These are phyloP conservation scores for Quercus suber DNA, from an alignment of 306 rosid genomes.

Conservation along the genomic window DNA sequence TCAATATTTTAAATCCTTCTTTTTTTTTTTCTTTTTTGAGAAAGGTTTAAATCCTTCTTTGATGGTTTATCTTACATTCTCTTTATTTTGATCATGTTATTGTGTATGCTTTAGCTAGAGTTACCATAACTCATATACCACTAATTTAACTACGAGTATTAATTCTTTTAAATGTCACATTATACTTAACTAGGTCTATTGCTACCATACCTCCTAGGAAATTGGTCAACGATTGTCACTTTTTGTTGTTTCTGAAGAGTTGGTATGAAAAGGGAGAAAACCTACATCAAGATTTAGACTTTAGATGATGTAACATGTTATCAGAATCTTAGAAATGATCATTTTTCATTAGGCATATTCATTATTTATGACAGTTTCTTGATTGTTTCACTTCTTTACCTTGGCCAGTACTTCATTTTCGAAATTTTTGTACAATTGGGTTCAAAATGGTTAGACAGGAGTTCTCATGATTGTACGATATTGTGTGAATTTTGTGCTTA, in stretches of 20 bases:
- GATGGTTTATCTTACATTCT: background rate
- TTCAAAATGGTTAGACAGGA: no score
- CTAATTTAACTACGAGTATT: no score
- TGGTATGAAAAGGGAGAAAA: background rate
- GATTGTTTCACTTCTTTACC: no score
- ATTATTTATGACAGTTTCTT: background rate
- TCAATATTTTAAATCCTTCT: background rate
- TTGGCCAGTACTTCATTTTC: no score
- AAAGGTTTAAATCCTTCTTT: background rate
- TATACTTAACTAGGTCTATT: no score
- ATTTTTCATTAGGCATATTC: background rate
- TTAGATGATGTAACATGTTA: background rate
- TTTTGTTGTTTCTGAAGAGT: background rate
- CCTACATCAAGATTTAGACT: background rate
- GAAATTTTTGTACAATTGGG: no score
- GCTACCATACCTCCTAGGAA: background rate
- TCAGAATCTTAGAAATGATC: background rate
- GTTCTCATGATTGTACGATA: no score
- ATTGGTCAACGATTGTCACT: background rate
- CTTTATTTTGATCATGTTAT: background rate
- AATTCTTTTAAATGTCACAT: no score
- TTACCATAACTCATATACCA: background rate
- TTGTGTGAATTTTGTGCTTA: no score
- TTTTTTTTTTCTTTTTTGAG: background rate
- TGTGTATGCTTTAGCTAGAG: background rate